These are phyloP conservation scores for Macaranga tanarius DNA, from an alignment of 441 rosid species.

Conservation along the genomic window DNA sequence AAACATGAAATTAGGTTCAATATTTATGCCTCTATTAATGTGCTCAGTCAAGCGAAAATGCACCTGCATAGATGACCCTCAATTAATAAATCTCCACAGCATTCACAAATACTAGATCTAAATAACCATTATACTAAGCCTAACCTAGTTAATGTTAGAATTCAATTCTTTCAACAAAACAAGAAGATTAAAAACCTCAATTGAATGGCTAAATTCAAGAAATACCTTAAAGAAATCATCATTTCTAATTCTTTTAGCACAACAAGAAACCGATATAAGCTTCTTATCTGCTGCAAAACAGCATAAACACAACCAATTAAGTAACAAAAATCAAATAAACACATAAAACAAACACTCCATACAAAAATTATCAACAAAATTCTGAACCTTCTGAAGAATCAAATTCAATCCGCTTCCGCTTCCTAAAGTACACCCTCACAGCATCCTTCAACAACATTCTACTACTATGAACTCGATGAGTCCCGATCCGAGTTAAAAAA, in stretches of 20 bases:
- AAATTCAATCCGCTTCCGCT: slow-evolving; percentile 40
- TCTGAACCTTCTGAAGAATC: slow-evolving; percentile 24
- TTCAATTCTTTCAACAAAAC: neutral
- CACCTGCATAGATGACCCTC: slow-evolving; percentile 36
- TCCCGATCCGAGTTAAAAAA: slow-evolving; percentile 16
- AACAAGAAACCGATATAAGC: slow-evolving; percentile 23
- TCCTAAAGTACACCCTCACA: slow-evolving; percentile 31
- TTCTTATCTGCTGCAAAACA: slow-evolving; percentile 22
- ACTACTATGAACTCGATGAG: neutral
- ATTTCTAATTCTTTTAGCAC: slow-evolving; percentile 39
- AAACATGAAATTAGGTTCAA: slow-evolving; percentile 13
- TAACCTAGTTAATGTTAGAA: no score
- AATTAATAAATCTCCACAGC: neutral
- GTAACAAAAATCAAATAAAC: neutral
- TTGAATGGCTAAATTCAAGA: slow-evolving; percentile 1
- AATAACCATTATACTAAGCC: no score
- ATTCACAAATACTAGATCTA: neutral
- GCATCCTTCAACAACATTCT: neutral
- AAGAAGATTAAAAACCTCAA: neutral
- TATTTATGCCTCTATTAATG: slow-evolving; percentile 22
- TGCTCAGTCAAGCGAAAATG: slow-evolving; percentile 27
- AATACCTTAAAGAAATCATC: slow-evolving; percentile 41
- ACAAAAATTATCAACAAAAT: neutral
- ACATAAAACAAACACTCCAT: neutral
- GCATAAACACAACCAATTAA: slow-evolving; percentile 5